phyloP scores from a whole-genome alignment of 257 asterid genomes.

The Mentha longifolia region DNA sequence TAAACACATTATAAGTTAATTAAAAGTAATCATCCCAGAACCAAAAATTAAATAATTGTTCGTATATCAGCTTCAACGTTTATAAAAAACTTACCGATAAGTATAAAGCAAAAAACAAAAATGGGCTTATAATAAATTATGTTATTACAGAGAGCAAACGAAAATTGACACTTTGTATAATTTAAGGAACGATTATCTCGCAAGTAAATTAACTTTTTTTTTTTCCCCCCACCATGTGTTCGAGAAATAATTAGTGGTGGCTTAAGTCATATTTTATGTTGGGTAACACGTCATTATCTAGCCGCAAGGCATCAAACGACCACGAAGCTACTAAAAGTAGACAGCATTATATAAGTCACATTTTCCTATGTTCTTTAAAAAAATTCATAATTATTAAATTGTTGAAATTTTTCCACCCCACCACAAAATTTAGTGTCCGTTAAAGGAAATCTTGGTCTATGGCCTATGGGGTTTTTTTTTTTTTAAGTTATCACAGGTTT shows the following conservation, averaged over 20 bases:
- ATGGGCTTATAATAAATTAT: background rate
- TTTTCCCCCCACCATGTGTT: too few species aligned
- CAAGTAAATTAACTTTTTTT: too few species aligned
- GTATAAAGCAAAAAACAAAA: background rate
- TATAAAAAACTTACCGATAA: background rate
- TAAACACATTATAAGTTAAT: too few species aligned
- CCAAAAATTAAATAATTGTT: too few species aligned
- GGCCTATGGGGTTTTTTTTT: too few species aligned
- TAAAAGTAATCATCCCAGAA: too few species aligned
- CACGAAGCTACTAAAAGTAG: slow-evolving; percentile 22
- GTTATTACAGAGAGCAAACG: too few species aligned
- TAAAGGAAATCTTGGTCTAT: background rate
- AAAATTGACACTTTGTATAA: too few species aligned
- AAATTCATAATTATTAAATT: slow-evolving; percentile 8
- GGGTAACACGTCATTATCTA: slow-evolving; percentile 29
- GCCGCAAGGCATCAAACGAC: slow-evolving; percentile 24
- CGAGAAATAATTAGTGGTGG: background rate
- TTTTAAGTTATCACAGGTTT: too few species aligned
- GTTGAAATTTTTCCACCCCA: background rate
- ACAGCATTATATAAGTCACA: background rate
- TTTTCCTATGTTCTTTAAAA: background rate
- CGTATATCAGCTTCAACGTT: background rate
- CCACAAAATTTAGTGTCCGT: background rate
- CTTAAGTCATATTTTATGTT: background rate
- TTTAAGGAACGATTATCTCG: too few species aligned